These are phyloP conservation scores for Stevia rebaudiana DNA, from an alignment of 140 eudicot species.

Conservation along the genomic window DNA sequence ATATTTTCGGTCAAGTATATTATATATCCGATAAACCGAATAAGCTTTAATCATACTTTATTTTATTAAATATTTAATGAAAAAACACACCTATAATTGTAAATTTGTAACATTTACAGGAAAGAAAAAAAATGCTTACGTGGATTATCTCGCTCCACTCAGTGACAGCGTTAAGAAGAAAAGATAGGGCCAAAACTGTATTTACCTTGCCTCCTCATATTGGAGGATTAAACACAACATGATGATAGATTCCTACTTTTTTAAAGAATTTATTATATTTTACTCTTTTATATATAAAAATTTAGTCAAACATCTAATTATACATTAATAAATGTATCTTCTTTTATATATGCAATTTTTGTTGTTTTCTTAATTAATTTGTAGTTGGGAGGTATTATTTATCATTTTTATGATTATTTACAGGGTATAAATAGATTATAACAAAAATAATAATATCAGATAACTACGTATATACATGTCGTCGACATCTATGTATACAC, in stretches of 20 bases:
- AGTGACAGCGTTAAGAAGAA: conserved; percentile 19
- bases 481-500: not conserved
- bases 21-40: no score
- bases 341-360: not conserved
- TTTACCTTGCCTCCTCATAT: conserved; percentile 19
- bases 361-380: conserved; percentile 4
- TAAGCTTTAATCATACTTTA: no score
- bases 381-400: conserved; percentile 2
- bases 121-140: conserved; percentile 20
- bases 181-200: conserved; percentile 36
- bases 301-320: not conserved
- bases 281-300: not conserved
- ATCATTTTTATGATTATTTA: not conserved
- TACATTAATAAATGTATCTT: not conserved
- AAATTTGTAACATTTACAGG: no score
- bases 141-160: conserved; percentile 21
- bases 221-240: conserved; percentile 25
- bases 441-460: not conserved
- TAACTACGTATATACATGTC: no score
- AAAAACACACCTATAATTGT: not conserved
- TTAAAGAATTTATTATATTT: not conserved
- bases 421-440: not conserved
- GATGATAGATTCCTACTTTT: conserved; percentile 27
- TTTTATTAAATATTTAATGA: no score
- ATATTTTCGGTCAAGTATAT: no score